phyloP scores from a whole-genome alignment of 352 stramenopile genomes.

The Phytopythium ostracodes region DNA sequence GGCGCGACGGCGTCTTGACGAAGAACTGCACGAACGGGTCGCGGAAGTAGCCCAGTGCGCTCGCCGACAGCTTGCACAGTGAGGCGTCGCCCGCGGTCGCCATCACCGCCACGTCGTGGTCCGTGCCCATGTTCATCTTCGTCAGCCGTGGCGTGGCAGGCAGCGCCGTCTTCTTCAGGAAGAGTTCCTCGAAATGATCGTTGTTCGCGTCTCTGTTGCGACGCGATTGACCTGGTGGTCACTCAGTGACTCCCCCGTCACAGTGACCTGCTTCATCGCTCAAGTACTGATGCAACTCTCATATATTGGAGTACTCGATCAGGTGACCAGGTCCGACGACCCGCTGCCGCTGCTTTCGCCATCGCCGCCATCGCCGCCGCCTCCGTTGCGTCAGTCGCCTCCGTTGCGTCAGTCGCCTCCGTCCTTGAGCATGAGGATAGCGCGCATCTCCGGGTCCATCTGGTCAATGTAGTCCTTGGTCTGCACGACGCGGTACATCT shows the following conservation, averaged over 20 bases:
- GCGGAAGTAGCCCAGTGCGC: slow-evolving; percentile 63
- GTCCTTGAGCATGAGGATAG: slow-evolving; percentile 33
- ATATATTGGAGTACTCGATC: background rate
- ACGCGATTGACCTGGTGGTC: background rate
- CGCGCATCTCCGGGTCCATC: slow-evolving; percentile 45
- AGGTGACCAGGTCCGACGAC: background rate
- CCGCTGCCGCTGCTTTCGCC: background rate
- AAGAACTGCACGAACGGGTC: slow-evolving; percentile 83
- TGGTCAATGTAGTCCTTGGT: slow-evolving; percentile 73
- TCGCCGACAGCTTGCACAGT: slow-evolving; percentile 84
- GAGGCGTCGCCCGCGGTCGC: slow-evolving; percentile 80
- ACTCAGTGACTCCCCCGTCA: background rate
- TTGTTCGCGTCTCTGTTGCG: background rate
- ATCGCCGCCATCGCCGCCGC: too few species aligned
- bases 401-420: background rate
- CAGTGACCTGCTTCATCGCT: background rate
- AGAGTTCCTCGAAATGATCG: background rate
- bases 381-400: too few species aligned
- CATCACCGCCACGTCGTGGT: slow-evolving; percentile 74
- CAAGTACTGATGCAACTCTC: background rate
- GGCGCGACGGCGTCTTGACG: slow-evolving; percentile 73
- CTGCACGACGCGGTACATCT: slow-evolving; percentile 58
- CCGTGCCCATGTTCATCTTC: slow-evolving; percentile 9
- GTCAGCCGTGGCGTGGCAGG: background rate
- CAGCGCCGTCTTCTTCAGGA: background rate